Percentiles rank a stretch among this genome's conserved stretches.
phyloP scores from a whole-genome alignment of 495 filamentous ascomycete species.

The Podospora bellae-mahoneyi region DNA sequence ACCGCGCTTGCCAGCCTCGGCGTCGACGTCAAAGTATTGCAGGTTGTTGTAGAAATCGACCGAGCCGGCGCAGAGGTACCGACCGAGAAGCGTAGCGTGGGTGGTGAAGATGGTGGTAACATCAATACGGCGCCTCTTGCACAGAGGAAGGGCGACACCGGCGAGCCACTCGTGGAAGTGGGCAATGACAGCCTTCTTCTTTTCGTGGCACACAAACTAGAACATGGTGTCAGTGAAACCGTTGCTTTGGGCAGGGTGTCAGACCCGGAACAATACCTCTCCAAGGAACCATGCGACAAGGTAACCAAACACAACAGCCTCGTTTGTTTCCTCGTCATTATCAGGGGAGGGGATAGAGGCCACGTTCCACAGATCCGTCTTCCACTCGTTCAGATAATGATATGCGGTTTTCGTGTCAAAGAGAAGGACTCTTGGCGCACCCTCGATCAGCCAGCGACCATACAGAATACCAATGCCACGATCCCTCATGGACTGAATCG shows the following conservation, averaged over 20 bases:
- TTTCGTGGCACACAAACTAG: slow-evolving; percentile 86
- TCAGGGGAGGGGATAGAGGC: slow-evolving; percentile 90
- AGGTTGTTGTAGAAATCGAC: slow-evolving; percentile 99
- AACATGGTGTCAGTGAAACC: neutral
- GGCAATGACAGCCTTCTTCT: slow-evolving; percentile 82
- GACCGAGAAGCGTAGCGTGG: slow-evolving; percentile 88
- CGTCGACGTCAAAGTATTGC: slow-evolving; percentile 93
- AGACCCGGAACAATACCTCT: slow-evolving; percentile 42
- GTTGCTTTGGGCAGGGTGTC: neutral
- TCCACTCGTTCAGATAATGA: slow-evolving; percentile 92
- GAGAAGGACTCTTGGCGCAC: slow-evolving; percentile 86
- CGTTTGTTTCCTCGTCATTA: slow-evolving; percentile 91
- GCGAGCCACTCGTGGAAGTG: slow-evolving; percentile 99
- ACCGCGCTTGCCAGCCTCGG: slow-evolving; percentile 93
- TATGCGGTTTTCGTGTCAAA: slow-evolving; percentile 95
- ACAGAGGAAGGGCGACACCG: slow-evolving; percentile 90
- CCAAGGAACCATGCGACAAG: slow-evolving; percentile 97
- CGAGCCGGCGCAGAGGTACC: slow-evolving; percentile 94
- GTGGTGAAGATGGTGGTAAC: slow-evolving; percentile 98
- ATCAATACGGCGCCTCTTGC: slow-evolving; percentile 90
- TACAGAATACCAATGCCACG: slow-evolving; percentile 89
- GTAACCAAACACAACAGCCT: slow-evolving; percentile 96
- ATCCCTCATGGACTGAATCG: slow-evolving; percentile 84
- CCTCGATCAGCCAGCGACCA: slow-evolving; percentile 96
- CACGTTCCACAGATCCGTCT: slow-evolving; percentile 87